These are phyloP conservation scores for Rheum nobile DNA, from an alignment of 148 eudicot genomes.

Conservation along the genomic window DNA sequence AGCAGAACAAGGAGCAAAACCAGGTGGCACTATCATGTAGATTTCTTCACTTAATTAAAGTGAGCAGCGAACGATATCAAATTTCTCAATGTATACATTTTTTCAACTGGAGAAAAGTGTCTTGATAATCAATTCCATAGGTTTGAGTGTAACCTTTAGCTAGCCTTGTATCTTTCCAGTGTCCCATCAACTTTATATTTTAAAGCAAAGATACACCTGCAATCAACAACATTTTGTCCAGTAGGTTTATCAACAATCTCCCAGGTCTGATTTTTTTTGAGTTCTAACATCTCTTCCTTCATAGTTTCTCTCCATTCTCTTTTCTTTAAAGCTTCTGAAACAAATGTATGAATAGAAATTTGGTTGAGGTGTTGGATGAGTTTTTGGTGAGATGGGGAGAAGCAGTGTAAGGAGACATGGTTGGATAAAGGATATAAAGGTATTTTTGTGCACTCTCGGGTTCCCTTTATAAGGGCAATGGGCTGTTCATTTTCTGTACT, in stretches of 20 bases:
- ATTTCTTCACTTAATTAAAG: too few species aligned
- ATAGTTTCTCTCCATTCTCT: not conserved
- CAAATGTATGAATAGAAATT: not conserved
- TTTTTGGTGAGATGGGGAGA: not conserved
- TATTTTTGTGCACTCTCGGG: too few species aligned
- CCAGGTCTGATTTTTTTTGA: not conserved
- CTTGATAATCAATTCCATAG: too few species aligned
- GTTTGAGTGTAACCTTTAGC: not conserved
- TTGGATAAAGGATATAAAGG: not conserved
- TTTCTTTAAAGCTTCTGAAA: not conserved
- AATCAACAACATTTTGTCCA: not conserved
- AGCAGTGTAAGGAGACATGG: too few species aligned
- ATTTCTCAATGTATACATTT: too few species aligned
- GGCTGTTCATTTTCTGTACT: not conserved
- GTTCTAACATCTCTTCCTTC: not conserved
- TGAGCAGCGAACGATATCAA: too few species aligned
- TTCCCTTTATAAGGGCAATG: not conserved
- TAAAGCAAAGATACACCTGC: not conserved
- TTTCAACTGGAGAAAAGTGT: too few species aligned
- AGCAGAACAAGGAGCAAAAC: too few species aligned
- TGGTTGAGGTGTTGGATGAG: not conserved
- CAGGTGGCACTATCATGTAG: too few species aligned
- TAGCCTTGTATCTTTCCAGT: not conserved
- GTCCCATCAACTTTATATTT: too few species aligned
- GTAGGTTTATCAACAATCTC: not conserved